These are phyloP conservation scores for Stemphylium beticola DNA, from an alignment of 2,329 filamentous ascomycete genomes.

Conservation along the genomic window DNA sequence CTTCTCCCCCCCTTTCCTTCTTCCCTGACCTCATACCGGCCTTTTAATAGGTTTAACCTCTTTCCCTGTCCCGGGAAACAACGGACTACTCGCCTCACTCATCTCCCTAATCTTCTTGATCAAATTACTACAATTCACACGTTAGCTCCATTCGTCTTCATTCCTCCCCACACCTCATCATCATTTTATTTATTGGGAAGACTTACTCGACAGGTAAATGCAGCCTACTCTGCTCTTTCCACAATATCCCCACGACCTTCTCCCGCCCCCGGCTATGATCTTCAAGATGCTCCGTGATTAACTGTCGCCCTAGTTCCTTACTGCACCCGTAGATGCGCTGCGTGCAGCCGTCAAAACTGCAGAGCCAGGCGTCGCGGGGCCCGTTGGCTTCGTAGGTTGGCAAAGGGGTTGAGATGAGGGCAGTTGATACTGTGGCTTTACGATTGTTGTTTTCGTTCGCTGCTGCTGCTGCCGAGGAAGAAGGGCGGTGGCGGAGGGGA, in stretches of 20 bases:
- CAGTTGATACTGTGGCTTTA: conserved; percentile 21
- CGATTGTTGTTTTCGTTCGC: not conserved
- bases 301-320: conserved; percentile 59
- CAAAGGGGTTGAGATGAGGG: conserved; percentile 40
- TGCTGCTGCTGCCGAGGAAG: not conserved
- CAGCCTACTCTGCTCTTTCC: conserved; percentile 56
- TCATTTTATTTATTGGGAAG: not conserved
- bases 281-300: conserved; percentile 67
- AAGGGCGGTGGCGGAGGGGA: conserved; percentile 34
- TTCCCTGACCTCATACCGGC: conserved; percentile 5
- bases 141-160: not conserved
- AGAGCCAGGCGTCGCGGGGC: conserved; percentile 70
- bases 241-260: conserved; percentile 59
- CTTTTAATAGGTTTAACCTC: conserved; percentile 19
- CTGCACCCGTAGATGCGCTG: conserved; percentile 70
- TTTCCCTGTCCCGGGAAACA: conserved; percentile 24
- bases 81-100: conserved; percentile 40
- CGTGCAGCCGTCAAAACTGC: conserved; percentile 67
- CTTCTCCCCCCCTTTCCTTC: not conserved
- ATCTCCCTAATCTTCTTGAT: conserved; percentile 56
- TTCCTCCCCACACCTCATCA: not conserved
- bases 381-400: conserved; percentile 53
- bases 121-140: conserved; percentile 42
- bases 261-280: conserved; percentile 65
- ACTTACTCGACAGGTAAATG: conserved; percentile 51